phyloP scores from a whole-genome alignment of 2,329 filamentous ascomycete genomes.

The Ascochyta fabae region DNA sequence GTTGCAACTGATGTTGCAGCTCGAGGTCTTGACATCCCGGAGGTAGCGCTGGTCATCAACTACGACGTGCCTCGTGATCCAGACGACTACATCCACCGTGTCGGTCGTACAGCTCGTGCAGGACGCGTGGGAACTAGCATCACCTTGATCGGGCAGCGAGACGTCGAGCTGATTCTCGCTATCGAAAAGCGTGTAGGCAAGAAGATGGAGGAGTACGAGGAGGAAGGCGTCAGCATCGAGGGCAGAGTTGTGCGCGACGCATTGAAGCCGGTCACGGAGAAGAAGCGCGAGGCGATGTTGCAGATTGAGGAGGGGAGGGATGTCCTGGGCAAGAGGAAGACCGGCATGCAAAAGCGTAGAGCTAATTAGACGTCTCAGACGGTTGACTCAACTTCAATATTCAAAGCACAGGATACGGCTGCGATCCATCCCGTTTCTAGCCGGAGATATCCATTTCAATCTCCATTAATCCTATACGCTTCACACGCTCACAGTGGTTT shows the following conservation, averaged over 20 bases:
- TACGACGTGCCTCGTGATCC: conserved; percentile 96
- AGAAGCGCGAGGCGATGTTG: conserved; percentile 88
- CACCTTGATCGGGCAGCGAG: conserved; percentile 89
- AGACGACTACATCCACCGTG: conserved; percentile 96
- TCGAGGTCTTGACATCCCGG: conserved; percentile 92
- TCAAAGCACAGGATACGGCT: not conserved
- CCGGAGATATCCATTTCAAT: not conserved
- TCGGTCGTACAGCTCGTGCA: conserved; percentile 92
- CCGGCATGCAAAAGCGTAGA: conserved; percentile 44
- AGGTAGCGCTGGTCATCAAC: conserved; percentile 88
- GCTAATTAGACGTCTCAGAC: conserved; percentile 5
- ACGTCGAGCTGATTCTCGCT: conserved; percentile 87
- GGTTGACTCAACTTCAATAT: not conserved
- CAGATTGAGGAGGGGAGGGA: conserved; percentile 93
- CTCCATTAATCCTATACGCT: not conserved
- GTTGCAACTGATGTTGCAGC: conserved; percentile 96
- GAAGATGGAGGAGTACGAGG: conserved; percentile 81
- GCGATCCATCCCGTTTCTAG: not conserved
- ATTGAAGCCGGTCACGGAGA: conserved; percentile 90
- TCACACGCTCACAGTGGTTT: not conserved
- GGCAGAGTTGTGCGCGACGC: conserved; percentile 83
- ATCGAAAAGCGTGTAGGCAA: conserved; percentile 84
- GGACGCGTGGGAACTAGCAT: conserved; percentile 82
- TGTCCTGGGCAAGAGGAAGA: conserved; percentile 80
- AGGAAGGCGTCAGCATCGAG: conserved; percentile 95